These are phyloP conservation scores for Dendrobium nobile DNA, from an alignment of 106 monocot species.

Conservation along the genomic window DNA sequence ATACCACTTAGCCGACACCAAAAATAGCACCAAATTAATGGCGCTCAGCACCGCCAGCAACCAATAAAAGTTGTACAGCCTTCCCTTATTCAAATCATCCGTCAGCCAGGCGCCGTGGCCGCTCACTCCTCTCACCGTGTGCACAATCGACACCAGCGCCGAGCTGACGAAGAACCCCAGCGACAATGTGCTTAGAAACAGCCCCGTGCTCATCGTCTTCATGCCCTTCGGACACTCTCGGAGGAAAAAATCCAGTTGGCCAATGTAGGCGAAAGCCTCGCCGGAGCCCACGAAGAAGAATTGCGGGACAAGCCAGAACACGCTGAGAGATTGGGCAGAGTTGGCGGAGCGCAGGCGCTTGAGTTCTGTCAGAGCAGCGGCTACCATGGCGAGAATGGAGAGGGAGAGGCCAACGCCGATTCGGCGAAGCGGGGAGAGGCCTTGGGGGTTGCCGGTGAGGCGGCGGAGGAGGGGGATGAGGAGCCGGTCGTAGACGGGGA, in stretches of 20 bases:
- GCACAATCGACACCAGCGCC: conserved; percentile 35
- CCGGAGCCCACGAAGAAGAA: conserved; percentile 61
- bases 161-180: conserved; percentile 60
- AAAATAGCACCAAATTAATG: conserved; percentile 28
- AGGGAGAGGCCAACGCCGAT: conserved; percentile 29
- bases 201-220: conserved; percentile 29
- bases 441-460: conserved; percentile 38
- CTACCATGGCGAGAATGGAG: conserved; percentile 49
- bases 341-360: conserved; percentile 16
- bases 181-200: conserved; percentile 23
- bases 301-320: conserved; percentile 65
- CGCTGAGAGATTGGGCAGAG: conserved; percentile 20
- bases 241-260: conserved; percentile 63
- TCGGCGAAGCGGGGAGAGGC: conserved; percentile 39
- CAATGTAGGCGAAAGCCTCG: conserved; percentile 61
- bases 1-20: conserved; percentile 37
- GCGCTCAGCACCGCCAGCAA: conserved; percentile 34
- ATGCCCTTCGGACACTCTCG: conserved; percentile 35
- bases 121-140: conserved; percentile 29
- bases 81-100: conserved; percentile 39
- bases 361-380: conserved; percentile 39
- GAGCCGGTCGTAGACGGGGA: conserved; percentile 45
- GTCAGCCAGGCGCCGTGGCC: conserved; percentile 36
- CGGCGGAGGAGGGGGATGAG: conserved; percentile 32
- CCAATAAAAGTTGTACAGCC: conserved; percentile 57